Evolutionary conservation across 352 stramenopile genomes (phyloP).

Genomic region (Elongisporangium senticosum): DNA sequence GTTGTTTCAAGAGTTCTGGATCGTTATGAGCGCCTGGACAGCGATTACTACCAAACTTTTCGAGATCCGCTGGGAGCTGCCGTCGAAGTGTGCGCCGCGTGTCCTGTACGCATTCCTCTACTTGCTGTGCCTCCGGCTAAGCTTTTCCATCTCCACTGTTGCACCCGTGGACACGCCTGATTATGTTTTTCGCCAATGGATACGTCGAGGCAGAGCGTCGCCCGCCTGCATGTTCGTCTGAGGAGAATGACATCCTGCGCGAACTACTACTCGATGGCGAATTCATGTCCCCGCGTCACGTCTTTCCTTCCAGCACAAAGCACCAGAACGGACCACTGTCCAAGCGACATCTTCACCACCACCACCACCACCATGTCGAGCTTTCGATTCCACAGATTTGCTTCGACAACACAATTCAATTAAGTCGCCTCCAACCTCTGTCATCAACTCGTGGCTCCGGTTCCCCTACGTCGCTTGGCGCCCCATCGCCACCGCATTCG

Average conservation of each 20-base stretch:
- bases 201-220: conserved; percentile 65
- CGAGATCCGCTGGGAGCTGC: conserved; percentile 21
- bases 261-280: conserved; percentile 69
- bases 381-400: conserved; percentile 67
- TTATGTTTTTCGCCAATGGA: conserved; percentile 70
- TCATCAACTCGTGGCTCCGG: conserved; percentile 33
- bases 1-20: conserved; percentile 9
- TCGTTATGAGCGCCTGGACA: conserved; percentile 6
- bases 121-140: conserved; percentile 14
- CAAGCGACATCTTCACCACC: conserved; percentile 51
- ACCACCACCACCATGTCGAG: conserved; percentile 44
- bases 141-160: conserved; percentile 10
- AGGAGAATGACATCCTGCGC: conserved; percentile 73
- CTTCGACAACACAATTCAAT: conserved; percentile 56
- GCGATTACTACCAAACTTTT: background rate
- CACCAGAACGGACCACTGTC: conserved; percentile 19
- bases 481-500: conserved; percentile 33
- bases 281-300: conserved; percentile 55
- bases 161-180: conserved; percentile 6
- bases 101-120: conserved; percentile 12
- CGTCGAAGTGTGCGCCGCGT: conserved; percentile 14
- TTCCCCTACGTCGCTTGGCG: conserved; percentile 28
- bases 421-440: conserved; percentile 53
- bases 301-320: conserved; percentile 42
- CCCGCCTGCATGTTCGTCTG: conserved; percentile 26